Evolutionary conservation across 495 filamentous ascomycete genomes (phyloP).

Genomic region (Penicillium arizonense): DNA sequence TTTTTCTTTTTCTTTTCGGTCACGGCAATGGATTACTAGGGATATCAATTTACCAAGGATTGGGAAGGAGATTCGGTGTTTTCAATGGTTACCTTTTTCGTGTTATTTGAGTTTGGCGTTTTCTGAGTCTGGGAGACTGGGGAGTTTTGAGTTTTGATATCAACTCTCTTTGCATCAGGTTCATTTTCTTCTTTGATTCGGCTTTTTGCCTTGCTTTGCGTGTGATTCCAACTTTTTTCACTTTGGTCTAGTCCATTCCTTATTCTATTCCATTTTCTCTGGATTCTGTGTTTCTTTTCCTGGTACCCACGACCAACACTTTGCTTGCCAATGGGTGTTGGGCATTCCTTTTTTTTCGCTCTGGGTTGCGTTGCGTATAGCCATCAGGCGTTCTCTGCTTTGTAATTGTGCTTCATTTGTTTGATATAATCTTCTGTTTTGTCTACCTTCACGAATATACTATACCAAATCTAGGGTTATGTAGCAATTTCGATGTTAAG

Average conservation of each 20-base stretch:
- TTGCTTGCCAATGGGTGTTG: constrained; percentile 6
- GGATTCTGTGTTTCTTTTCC: neutral
- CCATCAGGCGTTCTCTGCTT: neutral
- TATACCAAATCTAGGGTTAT: neutral
- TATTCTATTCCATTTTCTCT: constrained; percentile 3
- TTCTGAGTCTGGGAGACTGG: constrained; percentile 2
- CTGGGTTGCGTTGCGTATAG: neutral
- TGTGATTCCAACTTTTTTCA: neutral
- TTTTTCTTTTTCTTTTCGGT: neutral
- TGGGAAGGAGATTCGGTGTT: constrained; percentile 6
- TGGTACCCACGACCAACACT: constrained; percentile 2
- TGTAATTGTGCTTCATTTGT: constrained; percentile 1
- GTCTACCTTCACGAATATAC: neutral
- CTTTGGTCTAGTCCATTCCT: constrained; percentile 2
- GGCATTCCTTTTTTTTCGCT: constrained; percentile 1
- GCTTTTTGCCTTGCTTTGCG: neutral
- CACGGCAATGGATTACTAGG: constrained; percentile 2
- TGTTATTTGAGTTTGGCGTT: constrained; percentile 4
- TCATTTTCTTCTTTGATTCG: neutral
- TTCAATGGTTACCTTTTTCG: neutral
- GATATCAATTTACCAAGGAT: constrained; percentile 5
- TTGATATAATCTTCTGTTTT: neutral
- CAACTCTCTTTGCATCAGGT: constrained; percentile 6
- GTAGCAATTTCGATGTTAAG: neutral
- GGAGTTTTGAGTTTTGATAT: constrained; percentile 9